Conservation (phyloP, 2,329 filamentous ascomycete genomes). For the Colletotrichum neosansevieriae region DNA sequence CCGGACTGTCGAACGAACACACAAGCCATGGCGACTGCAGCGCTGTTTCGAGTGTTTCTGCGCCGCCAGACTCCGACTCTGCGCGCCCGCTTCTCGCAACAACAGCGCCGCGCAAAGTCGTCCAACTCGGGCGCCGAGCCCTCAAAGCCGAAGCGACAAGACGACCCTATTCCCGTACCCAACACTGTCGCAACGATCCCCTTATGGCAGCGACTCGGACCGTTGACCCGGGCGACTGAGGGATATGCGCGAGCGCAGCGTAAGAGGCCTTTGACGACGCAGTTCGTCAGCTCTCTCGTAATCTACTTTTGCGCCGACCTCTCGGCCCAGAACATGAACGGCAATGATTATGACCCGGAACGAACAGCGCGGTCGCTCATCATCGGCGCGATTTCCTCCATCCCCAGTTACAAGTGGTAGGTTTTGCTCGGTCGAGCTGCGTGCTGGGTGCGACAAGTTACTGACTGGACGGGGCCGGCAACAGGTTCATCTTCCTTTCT, state of each 20-base stretch:
- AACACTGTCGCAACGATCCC: conserved; percentile 57
- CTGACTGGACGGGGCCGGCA: background rate
- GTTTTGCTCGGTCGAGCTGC: conserved; percentile 42
- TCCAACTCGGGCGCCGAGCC: conserved; percentile 38
- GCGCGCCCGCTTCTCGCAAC: conserved; percentile 39
- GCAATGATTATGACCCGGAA: conserved; percentile 73
- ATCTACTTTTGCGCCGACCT: conserved; percentile 86
- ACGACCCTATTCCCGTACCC: conserved; percentile 56
- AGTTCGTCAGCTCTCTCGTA: conserved; percentile 79
- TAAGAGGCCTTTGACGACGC: conserved; percentile 80
- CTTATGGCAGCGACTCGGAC: conserved; percentile 70
- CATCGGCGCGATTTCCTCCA: conserved; percentile 79
- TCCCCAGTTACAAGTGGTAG: conserved; percentile 87
- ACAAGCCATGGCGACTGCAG: conserved; percentile 43
- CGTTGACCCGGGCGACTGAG: conserved; percentile 63
- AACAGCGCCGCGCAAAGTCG: conserved; percentile 46
- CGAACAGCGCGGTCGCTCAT: conserved; percentile 78
- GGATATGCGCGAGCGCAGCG: conserved; percentile 79
- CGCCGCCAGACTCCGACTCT: conserved; percentile 46
- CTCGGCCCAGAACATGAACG: conserved; percentile 77
- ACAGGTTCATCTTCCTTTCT: conserved; percentile 83
- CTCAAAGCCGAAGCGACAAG: conserved; percentile 40
- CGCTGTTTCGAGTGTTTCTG: conserved; percentile 44
- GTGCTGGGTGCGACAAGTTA: background rate
- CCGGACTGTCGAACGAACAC: background rate